A percentile compares a stretch with the other conserved stretches of the same genome.
phyloP scores from a whole-genome alignment of 352 stramenopile species.

The Pythium aristosporum region DNA sequence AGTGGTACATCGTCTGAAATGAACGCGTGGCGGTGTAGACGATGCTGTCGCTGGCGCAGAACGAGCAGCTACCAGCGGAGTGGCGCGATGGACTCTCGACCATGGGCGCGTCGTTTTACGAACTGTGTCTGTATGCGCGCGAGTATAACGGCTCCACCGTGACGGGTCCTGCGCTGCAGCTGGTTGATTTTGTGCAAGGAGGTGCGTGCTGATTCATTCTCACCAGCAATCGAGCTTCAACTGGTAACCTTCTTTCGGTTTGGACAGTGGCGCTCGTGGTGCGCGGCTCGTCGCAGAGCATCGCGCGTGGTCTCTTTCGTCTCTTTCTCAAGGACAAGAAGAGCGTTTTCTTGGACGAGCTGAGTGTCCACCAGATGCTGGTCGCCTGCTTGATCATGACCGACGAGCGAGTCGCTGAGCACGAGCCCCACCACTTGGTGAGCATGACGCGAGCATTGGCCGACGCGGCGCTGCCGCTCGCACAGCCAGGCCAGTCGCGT shows the following conservation, averaged over 20 bases:
- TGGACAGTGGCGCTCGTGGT: constrained; percentile 60
- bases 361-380: constrained; percentile 45
- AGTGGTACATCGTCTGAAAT: background rate
- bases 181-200: constrained; percentile 63
- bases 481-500: constrained; percentile 16
- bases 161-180: constrained; percentile 24
- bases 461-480: constrained; percentile 34
- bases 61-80: constrained; percentile 29
- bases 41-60: constrained; percentile 45
- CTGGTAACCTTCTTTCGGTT: background rate
- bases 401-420: constrained; percentile 24
- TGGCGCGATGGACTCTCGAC: constrained; percentile 22
- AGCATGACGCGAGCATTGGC: constrained; percentile 43
- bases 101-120: constrained; percentile 49
- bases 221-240: background rate
- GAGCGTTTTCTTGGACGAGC: constrained; percentile 33
- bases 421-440: constrained; percentile 34
- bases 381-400: constrained; percentile 59
- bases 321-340: constrained; percentile 46
- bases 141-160: constrained; percentile 22
- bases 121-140: constrained; percentile 47
- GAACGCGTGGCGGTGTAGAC: constrained; percentile 22
- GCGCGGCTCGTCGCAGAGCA: constrained; percentile 59
- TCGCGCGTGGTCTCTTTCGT: constrained; percentile 50
- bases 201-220: constrained; percentile 29